Percentiles rank a stretch among this genome's conserved stretches.
Conservation (phyloP, 768 basidiomycete species). For the Mycena floridula region DNA sequence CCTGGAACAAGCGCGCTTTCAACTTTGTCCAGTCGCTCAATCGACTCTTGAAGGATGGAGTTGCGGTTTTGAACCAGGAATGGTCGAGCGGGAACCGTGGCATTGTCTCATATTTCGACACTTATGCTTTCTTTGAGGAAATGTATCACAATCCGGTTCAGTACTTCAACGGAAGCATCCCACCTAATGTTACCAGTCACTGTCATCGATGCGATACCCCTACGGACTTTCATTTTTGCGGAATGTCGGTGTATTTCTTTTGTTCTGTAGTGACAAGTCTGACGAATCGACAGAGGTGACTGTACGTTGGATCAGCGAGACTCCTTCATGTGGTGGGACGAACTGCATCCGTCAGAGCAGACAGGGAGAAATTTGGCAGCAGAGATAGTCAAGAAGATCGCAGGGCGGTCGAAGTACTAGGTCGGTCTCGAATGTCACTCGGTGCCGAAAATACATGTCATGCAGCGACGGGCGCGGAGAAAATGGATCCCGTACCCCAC, state of each 20-base stretch:
- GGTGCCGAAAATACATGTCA: no score
- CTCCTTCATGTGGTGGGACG: constrained; percentile 1
- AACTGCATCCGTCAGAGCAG: constrained; percentile 13
- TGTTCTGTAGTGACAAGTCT: no score
- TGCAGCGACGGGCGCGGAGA: no score
- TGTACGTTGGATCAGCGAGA: background rate
- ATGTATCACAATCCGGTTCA: constrained; percentile 14
- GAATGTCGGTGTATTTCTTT: no score
- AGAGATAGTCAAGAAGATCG: constrained; percentile 9
- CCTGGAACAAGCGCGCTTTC: constrained; percentile 16
- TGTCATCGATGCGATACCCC: no score
- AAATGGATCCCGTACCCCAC: no score
- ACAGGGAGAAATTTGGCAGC: constrained; percentile 13
- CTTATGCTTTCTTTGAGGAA: constrained; percentile 14
- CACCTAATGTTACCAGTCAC: constrained; percentile 15
- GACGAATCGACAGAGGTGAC: background rate
- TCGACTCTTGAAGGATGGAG: constrained; percentile 10
- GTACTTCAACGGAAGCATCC: constrained; percentile 18
- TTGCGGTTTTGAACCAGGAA: constrained; percentile 10
- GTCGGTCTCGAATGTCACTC: no score
- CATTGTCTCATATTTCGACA: constrained; percentile 13
- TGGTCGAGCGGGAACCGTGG: constrained; percentile 8
- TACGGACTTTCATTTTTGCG: no score
- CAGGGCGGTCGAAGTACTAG: constrained; percentile 8
- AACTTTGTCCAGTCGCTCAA: constrained; percentile 16